These are phyloP conservation scores for Macrophomina phaseolina DNA, from an alignment of 2,329 filamentous ascomycete species.

Conservation along the genomic window DNA sequence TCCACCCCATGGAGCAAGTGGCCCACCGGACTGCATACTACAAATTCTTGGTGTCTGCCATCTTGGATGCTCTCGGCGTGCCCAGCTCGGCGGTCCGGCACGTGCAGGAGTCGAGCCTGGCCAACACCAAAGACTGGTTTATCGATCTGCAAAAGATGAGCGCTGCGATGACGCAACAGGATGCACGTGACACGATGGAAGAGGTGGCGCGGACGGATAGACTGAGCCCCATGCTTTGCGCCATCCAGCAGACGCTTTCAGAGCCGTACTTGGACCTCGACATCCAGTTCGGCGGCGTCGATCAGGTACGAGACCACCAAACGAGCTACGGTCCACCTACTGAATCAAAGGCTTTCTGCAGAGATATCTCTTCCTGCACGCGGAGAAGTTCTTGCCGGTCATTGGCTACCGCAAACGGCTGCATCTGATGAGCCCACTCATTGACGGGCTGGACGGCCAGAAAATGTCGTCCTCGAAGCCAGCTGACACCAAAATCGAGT, in stretches of 20 bases:
- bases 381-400: not conserved
- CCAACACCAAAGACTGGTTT: not conserved
- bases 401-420: constrained; percentile 2
- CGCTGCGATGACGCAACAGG: not conserved
- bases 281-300: not conserved
- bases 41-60: not conserved
- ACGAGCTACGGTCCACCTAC: too few species aligned
- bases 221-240: constrained; percentile 5
- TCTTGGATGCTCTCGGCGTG: not conserved
- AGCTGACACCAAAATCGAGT: not conserved
- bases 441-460: not conserved
- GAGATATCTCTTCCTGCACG: not conserved
- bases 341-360: not conserved
- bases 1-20: too few species aligned
- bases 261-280: constrained; percentile 1
- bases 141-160: not conserved
- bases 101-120: not conserved
- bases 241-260: not conserved
- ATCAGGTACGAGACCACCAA: not conserved
- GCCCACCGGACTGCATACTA: not conserved
- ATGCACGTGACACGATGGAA: not conserved
- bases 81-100: not conserved
- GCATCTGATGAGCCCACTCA: not conserved
- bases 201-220: not conserved
- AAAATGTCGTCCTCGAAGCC: not conserved